These are phyloP conservation scores for Amphirosellinia nigrospora DNA, from an alignment of 495 filamentous ascomycete species.

Conservation along the genomic window DNA sequence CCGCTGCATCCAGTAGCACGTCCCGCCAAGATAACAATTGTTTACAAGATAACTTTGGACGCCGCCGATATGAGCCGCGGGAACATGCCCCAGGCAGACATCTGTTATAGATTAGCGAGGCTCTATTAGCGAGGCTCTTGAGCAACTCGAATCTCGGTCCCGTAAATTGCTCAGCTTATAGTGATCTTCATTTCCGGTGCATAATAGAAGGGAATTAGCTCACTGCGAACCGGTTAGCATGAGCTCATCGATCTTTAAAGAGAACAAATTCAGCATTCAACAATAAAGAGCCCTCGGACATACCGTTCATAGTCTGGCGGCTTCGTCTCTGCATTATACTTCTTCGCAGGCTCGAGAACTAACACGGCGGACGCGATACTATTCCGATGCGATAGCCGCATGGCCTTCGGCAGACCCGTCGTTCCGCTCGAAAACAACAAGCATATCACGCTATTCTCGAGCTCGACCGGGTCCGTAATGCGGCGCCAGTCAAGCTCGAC, in stretches of 20 bases:
- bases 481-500: constrained; percentile 48
- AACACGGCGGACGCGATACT: constrained; percentile 54
- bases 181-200: neutral
- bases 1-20: constrained; percentile 58
- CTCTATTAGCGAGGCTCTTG: too few species aligned
- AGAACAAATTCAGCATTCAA: neutral
- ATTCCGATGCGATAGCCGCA: constrained; percentile 75
- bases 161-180: neutral
- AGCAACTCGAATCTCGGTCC: neutral
- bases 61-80: constrained; percentile 50
- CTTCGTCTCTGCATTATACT: constrained; percentile 27
- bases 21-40: constrained; percentile 46
- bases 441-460: constrained; percentile 52
- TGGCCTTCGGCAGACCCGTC: constrained; percentile 82
- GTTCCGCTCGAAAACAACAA: constrained; percentile 89
- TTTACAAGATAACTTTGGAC: constrained; percentile 53
- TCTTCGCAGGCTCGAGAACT: constrained; percentile 25
- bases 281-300: neutral
- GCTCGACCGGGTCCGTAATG: constrained; percentile 49
- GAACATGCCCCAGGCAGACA: constrained; percentile 58
- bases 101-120: constrained; percentile 19
- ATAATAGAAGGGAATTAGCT: neutral
- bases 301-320: constrained; percentile 31
- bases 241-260: neutral
- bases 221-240: constrained; percentile 9